Evolutionary conservation across 2,329 filamentous ascomycete species (phyloP), one percentile per base, ranked within the genome.

Genomic region (Chalaropsis ovoidea): DNA sequence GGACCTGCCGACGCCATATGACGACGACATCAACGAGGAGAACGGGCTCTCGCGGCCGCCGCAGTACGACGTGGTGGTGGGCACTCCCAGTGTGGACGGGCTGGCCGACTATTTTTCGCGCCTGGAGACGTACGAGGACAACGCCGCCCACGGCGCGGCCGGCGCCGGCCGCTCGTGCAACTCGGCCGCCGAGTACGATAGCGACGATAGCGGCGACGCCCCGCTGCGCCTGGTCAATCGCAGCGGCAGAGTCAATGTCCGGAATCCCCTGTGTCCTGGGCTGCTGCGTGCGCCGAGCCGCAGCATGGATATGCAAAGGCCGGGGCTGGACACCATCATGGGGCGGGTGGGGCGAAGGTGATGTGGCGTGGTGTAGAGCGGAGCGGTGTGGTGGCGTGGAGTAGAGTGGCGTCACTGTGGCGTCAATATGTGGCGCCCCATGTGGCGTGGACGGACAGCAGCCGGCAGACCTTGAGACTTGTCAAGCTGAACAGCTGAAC

Each of bases 51-150:
- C 90, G 0, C 91, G 91, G 1, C 92, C 92, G 7, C 92, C 92
- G 0, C 85, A 88, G 66, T 96, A 96, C 73, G 89, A 93, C 67
- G 80, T 81, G 2, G 88, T 95, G 45, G 84, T 94, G 0, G 88
- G 87, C 17, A 83, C 82, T 68, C 78, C 83, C 27, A 80, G 85
- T 76, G 79, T 90, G 73, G 74, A 91, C 77, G 75, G 86, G 0
- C 75, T 96, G 60, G 88, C 90, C 1, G 92, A 96, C 71, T 96
- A 96, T 74, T 96, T 96, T 73, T 80, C 86, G 0, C 84, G 92
- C 0, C 76, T 95, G 47, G 88, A 88, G 0, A 82, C 90, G 69
- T 87, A 89, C 65, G 86, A 49, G 47, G 47, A 90, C 1, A 76
- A 77, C 27, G 35, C 58, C 22, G 52, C 52, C 24, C 52, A 56